phyloP scores from a whole-genome alignment of 2,329 filamentous ascomycete species.

The Clonostachys rosea region DNA sequence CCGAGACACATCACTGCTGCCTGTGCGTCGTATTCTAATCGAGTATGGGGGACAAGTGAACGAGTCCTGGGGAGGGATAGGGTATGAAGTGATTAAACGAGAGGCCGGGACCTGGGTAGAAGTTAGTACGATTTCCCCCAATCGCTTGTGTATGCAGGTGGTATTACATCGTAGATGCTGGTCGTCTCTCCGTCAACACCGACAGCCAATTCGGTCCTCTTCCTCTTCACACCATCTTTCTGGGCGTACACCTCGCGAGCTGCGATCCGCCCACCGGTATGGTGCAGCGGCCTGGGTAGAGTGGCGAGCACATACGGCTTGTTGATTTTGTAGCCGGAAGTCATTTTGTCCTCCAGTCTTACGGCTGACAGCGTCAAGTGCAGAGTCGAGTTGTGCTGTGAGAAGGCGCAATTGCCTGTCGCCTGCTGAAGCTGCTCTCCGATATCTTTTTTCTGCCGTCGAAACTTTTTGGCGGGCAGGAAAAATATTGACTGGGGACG shows the following conservation, averaged over 20 bases:
- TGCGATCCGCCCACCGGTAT: slow-evolving; percentile 43
- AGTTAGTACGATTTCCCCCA: neutral
- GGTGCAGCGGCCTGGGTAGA: slow-evolving; percentile 54
- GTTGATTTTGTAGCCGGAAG: slow-evolving; percentile 57
- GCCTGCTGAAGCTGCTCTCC: neutral
- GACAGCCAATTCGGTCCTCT: slow-evolving; percentile 58
- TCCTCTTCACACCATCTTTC: slow-evolving; percentile 50
- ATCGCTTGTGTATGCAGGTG: neutral
- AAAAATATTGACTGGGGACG: slow-evolving; percentile 26
- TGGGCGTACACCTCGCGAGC: slow-evolving; percentile 59
- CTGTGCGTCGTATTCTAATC: slow-evolving; percentile 43
- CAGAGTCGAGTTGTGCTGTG: slow-evolving; percentile 2
- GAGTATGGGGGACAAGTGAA: slow-evolving; percentile 61
- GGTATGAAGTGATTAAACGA: slow-evolving; percentile 61
- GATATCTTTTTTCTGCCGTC: neutral
- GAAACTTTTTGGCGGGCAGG: slow-evolving; percentile 11
- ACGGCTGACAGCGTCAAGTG: neutral
- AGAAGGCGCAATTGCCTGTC: slow-evolving; percentile 11
- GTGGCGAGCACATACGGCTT: slow-evolving; percentile 59
- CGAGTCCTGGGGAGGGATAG: slow-evolving; percentile 58
- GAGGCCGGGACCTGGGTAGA: slow-evolving; percentile 50
- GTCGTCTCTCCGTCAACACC: slow-evolving; percentile 62
- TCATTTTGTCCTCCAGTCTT: slow-evolving; percentile 31
- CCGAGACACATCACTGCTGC: slow-evolving; percentile 43
- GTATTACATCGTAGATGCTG: slow-evolving; percentile 60